phyloP scores from a whole-genome alignment of 2,329 filamentous ascomycete genomes.

The Mycosphaerella sp. region DNA sequence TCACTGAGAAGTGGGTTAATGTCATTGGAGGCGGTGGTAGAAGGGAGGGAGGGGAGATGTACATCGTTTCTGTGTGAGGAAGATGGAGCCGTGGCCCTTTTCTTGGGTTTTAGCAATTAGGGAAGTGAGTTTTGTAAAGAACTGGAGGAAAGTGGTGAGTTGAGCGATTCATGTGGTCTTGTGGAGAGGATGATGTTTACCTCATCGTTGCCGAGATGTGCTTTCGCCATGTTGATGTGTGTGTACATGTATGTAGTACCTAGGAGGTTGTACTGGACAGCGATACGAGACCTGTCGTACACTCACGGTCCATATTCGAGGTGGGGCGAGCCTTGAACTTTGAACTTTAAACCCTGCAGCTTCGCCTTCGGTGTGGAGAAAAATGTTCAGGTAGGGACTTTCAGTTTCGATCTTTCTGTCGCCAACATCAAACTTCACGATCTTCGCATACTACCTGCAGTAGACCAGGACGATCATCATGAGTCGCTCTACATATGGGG shows the following conservation, averaged over 20 bases:
- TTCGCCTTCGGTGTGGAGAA: not conserved
- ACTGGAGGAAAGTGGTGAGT: constrained; percentile 45
- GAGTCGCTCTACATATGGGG: constrained; percentile 24
- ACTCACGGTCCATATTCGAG: constrained; percentile 6
- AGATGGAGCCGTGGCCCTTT: constrained; percentile 66
- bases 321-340: not conserved
- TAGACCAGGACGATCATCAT: constrained; percentile 9
- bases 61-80: constrained; percentile 71
- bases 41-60: constrained; percentile 18
- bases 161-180: not conserved
- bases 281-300: not conserved
- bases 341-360: not conserved
- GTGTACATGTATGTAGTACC: not conserved
- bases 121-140: constrained; percentile 62
- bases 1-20: constrained; percentile 27
- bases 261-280: constrained; percentile 2
- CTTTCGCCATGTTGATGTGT: constrained; percentile 36
- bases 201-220: constrained; percentile 57
- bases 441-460: too few species aligned
- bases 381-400: too few species aligned
- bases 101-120: constrained; percentile 62
- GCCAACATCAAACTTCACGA: too few species aligned
- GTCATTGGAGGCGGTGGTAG: constrained; percentile 2
- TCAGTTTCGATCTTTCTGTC: too few species aligned
- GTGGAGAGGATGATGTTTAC: constrained; percentile 33